Conservation (phyloP, 345 rosid genomes). For the Populus deltoides region DNA sequence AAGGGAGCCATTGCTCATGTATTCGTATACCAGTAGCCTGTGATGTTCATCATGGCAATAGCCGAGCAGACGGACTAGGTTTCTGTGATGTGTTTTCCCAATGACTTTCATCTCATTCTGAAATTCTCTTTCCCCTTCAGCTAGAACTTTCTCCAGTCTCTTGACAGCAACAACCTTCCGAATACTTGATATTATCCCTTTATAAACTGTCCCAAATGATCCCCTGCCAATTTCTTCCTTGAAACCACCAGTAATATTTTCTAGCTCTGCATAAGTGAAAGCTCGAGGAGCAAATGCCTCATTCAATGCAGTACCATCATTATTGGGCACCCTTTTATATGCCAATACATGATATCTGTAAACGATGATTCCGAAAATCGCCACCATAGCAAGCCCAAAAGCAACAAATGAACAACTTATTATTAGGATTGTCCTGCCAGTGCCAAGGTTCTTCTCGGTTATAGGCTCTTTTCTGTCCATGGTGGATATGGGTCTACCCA, state of each 20-base stretch:
- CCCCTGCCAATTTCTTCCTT: constrained; percentile 31
- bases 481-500: background rate
- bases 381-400: background rate
- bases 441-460: background rate
- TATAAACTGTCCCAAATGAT: constrained; percentile 31
- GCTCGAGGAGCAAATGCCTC: constrained; percentile 14
- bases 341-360: constrained; percentile 2
- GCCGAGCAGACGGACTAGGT: constrained; percentile 25
- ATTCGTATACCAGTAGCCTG: constrained; percentile 28
- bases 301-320: background rate
- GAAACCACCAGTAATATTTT: constrained; percentile 23
- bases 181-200: constrained; percentile 2
- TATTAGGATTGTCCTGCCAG: background rate
- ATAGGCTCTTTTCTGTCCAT: background rate
- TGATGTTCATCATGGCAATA: constrained; percentile 23
- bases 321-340: background rate
- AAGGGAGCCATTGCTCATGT: constrained; percentile 34
- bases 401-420: background rate
- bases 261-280: constrained; percentile 20
- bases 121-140: constrained; percentile 25
- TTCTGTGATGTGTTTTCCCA: constrained; percentile 31
- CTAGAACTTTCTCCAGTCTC: constrained; percentile 15
- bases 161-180: constrained; percentile 26
- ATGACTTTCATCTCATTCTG: constrained; percentile 26
- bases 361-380: background rate